Evolutionary conservation across 345 rosid genomes (phyloP).

Genomic region (Pistacia integerrima): DNA sequence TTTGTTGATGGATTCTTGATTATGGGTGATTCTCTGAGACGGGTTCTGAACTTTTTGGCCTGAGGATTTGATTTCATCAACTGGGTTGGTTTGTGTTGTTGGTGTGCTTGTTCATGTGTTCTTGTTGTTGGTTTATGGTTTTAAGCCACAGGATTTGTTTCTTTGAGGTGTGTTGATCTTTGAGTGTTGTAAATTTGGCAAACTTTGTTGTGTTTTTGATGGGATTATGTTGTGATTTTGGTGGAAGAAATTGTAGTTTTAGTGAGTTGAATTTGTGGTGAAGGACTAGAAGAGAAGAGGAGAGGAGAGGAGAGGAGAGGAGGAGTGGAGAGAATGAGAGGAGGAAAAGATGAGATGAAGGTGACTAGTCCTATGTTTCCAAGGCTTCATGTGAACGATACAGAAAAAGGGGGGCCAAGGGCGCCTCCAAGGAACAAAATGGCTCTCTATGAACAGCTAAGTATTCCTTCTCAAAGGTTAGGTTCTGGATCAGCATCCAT

Average conservation of each 20-base stretch:
- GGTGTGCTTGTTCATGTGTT: background rate
- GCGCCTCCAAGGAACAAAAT: slow-evolving; percentile 80
- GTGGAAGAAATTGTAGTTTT: slow-evolving; percentile 2
- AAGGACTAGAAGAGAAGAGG: slow-evolving; percentile 14
- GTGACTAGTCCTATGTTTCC: slow-evolving; percentile 61
- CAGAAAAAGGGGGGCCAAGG: slow-evolving; percentile 65
- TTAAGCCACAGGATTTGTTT: slow-evolving; percentile 21
- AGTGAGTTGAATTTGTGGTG: slow-evolving; percentile 23
- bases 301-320: slow-evolving; percentile 4
- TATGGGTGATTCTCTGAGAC: slow-evolving; percentile 17
- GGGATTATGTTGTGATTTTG: slow-evolving; percentile 23
- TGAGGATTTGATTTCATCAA: slow-evolving; percentile 9
- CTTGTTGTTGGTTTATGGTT: slow-evolving; percentile 9
- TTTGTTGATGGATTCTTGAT: slow-evolving; percentile 21
- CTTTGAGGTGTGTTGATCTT: slow-evolving; percentile 28
- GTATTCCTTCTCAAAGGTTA: slow-evolving; percentile 56
- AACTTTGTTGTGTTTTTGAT: slow-evolving; percentile 9
- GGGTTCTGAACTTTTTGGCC: slow-evolving; percentile 2
- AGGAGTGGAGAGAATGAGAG: slow-evolving; percentile 31
- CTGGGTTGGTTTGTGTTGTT: background rate
- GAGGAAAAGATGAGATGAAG: slow-evolving; percentile 49
- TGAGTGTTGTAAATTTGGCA: slow-evolving; percentile 1
- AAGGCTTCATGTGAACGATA: slow-evolving; percentile 68
- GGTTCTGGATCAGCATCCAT: slow-evolving; percentile 33
- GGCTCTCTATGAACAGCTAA: slow-evolving; percentile 74